Conservation (phyloP, 352 stramenopile genomes). For the Elongisporangium undulatum region DNA sequence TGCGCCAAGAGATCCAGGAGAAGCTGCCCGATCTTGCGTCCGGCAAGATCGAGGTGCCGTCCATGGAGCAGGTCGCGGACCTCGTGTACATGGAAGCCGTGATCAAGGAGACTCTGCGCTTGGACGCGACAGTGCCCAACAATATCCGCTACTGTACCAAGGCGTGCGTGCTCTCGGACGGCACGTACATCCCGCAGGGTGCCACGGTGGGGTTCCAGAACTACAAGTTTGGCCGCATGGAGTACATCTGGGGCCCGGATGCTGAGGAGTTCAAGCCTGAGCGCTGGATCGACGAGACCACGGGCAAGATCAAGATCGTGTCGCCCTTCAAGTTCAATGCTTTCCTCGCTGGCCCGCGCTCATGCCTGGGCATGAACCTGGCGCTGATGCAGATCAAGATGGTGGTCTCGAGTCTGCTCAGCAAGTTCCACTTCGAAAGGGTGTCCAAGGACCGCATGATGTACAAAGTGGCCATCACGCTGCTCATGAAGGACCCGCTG, state of each 20-base stretch:
- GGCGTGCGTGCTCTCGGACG: constrained; percentile 50
- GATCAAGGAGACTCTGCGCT: constrained; percentile 55
- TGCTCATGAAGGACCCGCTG: not conserved
- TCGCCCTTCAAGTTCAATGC: constrained; percentile 46
- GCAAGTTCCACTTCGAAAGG: constrained; percentile 26
- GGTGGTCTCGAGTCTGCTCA: constrained; percentile 29
- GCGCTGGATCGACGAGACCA: constrained; percentile 41
- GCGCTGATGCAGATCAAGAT: constrained; percentile 42
- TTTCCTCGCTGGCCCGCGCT: constrained; percentile 44
- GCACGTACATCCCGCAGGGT: constrained; percentile 40
- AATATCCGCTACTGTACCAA: constrained; percentile 21
- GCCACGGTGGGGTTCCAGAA: constrained; percentile 37
- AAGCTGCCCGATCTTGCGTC: not conserved
- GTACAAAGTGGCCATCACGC: not conserved
- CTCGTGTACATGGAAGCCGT: constrained; percentile 49
- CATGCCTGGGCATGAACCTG: constrained; percentile 43
- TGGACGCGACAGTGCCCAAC: constrained; percentile 43
- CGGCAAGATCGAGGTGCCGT: not conserved
- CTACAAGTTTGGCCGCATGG: constrained; percentile 38
- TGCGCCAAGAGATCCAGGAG: constrained; percentile 6
- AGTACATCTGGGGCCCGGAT: constrained; percentile 40
- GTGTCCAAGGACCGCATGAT: constrained; percentile 13
- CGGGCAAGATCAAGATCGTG: constrained; percentile 20
- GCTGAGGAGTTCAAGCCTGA: constrained; percentile 47
- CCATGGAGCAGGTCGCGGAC: constrained; percentile 21